Percentiles rank a stretch among this genome's conserved stretches.
These are phyloP conservation scores for Thalassia testudinum DNA, from an alignment of 116 monocot species.

Conservation along the genomic window DNA sequence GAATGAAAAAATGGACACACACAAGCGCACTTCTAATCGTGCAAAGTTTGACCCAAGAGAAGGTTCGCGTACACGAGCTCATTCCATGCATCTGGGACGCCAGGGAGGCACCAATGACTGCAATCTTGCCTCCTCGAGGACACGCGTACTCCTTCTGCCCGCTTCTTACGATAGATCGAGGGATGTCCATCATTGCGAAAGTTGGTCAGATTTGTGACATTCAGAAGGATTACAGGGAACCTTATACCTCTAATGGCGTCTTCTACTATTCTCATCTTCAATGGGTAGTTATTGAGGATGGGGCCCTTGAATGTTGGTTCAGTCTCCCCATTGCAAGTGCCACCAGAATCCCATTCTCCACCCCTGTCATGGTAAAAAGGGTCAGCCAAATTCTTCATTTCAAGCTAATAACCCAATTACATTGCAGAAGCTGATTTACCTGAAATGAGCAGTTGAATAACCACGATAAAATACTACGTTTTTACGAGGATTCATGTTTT, in stretches of 20 bases:
- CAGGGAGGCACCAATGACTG: constrained; percentile 98
- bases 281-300: constrained; percentile 46
- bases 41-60: constrained; percentile 7
- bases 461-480: constrained; percentile 66
- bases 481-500: constrained; percentile 44
- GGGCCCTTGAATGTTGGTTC: constrained; percentile 33
- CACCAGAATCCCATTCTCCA: constrained; percentile 93
- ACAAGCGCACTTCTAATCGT: no score
- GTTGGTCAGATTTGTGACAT: constrained; percentile 74
- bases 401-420: no score
- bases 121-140: constrained; percentile 71
- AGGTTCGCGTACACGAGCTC: constrained; percentile 79
- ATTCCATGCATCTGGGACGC: constrained; percentile 96
- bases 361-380: constrained; percentile 30
- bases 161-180: constrained; percentile 40
- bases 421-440: constrained; percentile 16
- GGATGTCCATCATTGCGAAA: constrained; percentile 84
- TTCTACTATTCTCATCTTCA: constrained; percentile 65
- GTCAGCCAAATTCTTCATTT: no score
- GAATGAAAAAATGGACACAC: no score
- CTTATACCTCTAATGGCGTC: constrained; percentile 50
- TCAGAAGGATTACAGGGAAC: constrained; percentile 58
- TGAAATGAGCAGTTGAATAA: constrained; percentile 90
- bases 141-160: constrained; percentile 16
- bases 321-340: constrained; percentile 65